These are phyloP conservation scores for Psilocybe cyanescens DNA, from an alignment of 768 basidiomycete genomes.

Conservation along the genomic window DNA sequence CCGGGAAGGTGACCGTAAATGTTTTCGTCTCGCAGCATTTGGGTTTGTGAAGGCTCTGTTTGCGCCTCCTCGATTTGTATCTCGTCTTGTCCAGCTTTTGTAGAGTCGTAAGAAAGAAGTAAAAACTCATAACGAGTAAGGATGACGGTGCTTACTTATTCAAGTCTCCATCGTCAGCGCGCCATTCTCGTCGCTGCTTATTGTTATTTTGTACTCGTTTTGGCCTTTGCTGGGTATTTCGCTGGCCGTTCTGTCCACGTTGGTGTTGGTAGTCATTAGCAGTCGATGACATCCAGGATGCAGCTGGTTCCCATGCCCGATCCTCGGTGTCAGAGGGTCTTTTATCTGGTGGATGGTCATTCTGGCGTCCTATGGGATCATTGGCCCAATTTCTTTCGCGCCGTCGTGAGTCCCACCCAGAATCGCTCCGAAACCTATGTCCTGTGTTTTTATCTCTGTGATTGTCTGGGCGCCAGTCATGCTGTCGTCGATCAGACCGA, in stretches of 20 bases:
- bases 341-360: slow-evolving; percentile 35
- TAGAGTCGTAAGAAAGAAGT: background rate
- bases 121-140: too few species aligned
- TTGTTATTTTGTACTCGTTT: slow-evolving; percentile 37
- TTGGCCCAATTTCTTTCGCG: slow-evolving; percentile 45
- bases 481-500: slow-evolving; percentile 34
- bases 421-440: slow-evolving; percentile 44
- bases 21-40: slow-evolving; percentile 44
- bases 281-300: slow-evolving; percentile 59
- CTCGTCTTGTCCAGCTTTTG: slow-evolving; percentile 70
- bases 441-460: slow-evolving; percentile 42
- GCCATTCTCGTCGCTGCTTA: slow-evolving; percentile 52
- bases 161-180: slow-evolving; percentile 64
- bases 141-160: slow-evolving; percentile 64
- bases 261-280: slow-evolving; percentile 38
- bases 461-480: slow-evolving; percentile 40
- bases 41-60: slow-evolving; percentile 38
- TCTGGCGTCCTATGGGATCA: slow-evolving; percentile 22
- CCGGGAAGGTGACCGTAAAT: slow-evolving; percentile 52
- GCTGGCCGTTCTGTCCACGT: slow-evolving; percentile 41
- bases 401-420: slow-evolving; percentile 59
- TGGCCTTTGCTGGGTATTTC: slow-evolving; percentile 34
- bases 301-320: slow-evolving; percentile 75
- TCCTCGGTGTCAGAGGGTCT: slow-evolving; percentile 41
- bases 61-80: slow-evolving; percentile 40